Percentiles rank a stretch among this genome's conserved stretches.
Conservation (phyloP, 75 land plant species). For the Sequoiadendron giganteum region DNA sequence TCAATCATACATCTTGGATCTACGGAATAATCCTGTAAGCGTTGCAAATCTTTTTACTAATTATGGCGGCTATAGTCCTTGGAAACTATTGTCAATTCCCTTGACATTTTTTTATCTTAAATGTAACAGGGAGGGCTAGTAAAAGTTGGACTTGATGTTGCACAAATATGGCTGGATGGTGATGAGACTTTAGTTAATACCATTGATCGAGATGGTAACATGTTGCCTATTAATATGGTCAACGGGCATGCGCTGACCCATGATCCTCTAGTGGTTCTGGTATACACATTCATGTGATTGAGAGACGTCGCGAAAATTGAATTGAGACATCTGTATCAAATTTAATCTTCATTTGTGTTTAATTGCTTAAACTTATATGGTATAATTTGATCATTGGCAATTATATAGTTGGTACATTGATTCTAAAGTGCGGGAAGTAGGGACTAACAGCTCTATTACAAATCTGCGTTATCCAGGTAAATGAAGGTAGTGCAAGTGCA, state of each 20-base stretch:
- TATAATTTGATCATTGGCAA: not conserved
- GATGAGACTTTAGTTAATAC: constrained; percentile 93
- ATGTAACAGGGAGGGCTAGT: constrained; percentile 86
- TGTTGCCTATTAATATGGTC: constrained; percentile 73
- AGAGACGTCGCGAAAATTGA: not conserved
- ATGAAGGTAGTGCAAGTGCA: constrained; percentile 99
- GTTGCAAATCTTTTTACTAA: not conserved
- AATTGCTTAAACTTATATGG: not conserved
- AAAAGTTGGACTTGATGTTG: constrained; percentile 96
- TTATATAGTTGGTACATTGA: not conserved
- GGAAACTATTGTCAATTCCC: not conserved
- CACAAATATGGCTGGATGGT: constrained; percentile 99
- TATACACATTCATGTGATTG: constrained; percentile 24
- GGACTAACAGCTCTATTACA: not conserved
- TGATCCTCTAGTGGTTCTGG: constrained; percentile 95
- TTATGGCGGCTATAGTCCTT: not conserved
- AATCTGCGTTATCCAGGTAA: constrained; percentile 52
- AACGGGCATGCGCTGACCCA: constrained; percentile 93
- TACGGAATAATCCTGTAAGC: constrained; percentile 92
- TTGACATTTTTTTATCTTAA: not conserved
- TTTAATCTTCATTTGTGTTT: not conserved
- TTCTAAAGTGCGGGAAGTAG: not conserved
- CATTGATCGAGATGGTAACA: constrained; percentile 83
- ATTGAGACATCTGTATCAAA: not conserved
- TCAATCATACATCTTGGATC: constrained; percentile 87